Base-by-base conservation (phyloP, 2,329 filamentous ascomycete species). In the Alternaria sp. region DNA sequence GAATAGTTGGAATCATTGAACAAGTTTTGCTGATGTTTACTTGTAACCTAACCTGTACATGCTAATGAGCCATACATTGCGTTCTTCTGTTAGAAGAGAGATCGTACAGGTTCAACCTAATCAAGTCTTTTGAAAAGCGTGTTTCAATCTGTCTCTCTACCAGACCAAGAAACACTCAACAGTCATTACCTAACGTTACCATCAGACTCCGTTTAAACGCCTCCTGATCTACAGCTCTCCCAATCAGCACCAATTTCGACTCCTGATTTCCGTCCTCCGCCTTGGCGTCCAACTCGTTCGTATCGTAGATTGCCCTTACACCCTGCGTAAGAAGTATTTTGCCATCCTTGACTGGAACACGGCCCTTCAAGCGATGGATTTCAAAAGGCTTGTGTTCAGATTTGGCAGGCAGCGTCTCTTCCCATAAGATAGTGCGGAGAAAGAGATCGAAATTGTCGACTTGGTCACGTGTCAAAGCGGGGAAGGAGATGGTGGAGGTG, bases 261-360 rank as follows among this genome's bases (percentile, higher is more conserved):
- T 69, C 65, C 1, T 52, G 51, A 3, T 14, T 54, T 0, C 23
- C 48, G 0, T 37, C 29, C 0, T 21, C 41, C 3, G 33, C 29
- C 13, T 58, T 17, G n/a, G 42, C 41, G 1, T 55, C 58, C 2
- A 41, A 52, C 65, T 97, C 92, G 24, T 92, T 86, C 24, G 98
- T 90, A 71, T 99, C 95, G 76, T 98, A 99, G 14, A 98, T 85
- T 69, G 97, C 94, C 52, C 94, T 83, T 1, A 99, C 95, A 2
- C 93, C 95, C 76, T 99, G 95, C 7, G 98, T 83, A 63, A 98
- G 86, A 73, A 92, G 91, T 41, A 87, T 80, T 0, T 82, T 80
- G 1, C 91, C 92, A 54, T 88, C 82, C 0, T 80, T 72, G 17
- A 94, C 81, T 0, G 85, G 81, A 6, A 98, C 77, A 3, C 92